Percentiles rank a stretch among this genome's conserved stretches.
Evolutionary conservation across 352 stramenopile species (phyloP).

Genomic region (Phytophthora pseudosyringae): DNA sequence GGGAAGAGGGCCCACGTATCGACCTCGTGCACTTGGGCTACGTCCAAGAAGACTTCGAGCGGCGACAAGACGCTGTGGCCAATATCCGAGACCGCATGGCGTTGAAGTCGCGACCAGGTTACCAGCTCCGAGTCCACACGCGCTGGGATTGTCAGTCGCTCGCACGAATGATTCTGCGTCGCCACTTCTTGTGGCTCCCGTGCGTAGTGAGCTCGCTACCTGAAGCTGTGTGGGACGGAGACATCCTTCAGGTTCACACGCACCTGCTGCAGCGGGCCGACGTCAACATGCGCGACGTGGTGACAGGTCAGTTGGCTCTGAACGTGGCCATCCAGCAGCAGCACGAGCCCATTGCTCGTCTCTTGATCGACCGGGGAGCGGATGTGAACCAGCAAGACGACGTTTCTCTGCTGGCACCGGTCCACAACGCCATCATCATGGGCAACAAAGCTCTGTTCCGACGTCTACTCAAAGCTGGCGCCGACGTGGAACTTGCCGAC

Average conservation of each 20-base stretch:
- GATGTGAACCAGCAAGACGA: conserved; percentile 75
- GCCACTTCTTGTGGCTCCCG: conserved; percentile 74
- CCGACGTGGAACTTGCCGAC: conserved; percentile 62
- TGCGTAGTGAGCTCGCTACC: conserved; percentile 65
- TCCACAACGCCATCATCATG: conserved; percentile 84
- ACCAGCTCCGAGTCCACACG: conserved; percentile 62
- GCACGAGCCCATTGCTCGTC: conserved; percentile 69
- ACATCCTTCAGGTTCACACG: conserved; percentile 75
- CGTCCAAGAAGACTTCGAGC: conserved; percentile 69
- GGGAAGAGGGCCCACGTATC: conserved; percentile 64
- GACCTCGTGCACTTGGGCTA: conserved; percentile 77
- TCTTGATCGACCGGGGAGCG: conserved; percentile 73
- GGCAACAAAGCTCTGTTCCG: conserved; percentile 80
- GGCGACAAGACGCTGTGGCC: conserved; percentile 60
- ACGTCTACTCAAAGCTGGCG: conserved; percentile 59
- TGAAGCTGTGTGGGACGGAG: conserved; percentile 76
- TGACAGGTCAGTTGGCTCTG: conserved; percentile 61
- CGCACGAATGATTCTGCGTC: conserved; percentile 50
- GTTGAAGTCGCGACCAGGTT: conserved; percentile 65
- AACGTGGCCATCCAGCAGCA: conserved; percentile 85
- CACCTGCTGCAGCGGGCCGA: conserved; percentile 60
- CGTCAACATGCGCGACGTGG: conserved; percentile 58
- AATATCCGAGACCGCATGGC: conserved; percentile 64
- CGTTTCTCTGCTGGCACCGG: conserved; percentile 55
- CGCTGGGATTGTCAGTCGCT: conserved; percentile 61